Base-by-base conservation (phyloP, 495 filamentous ascomycete genomes). In the Daldinia grandis region DNA sequence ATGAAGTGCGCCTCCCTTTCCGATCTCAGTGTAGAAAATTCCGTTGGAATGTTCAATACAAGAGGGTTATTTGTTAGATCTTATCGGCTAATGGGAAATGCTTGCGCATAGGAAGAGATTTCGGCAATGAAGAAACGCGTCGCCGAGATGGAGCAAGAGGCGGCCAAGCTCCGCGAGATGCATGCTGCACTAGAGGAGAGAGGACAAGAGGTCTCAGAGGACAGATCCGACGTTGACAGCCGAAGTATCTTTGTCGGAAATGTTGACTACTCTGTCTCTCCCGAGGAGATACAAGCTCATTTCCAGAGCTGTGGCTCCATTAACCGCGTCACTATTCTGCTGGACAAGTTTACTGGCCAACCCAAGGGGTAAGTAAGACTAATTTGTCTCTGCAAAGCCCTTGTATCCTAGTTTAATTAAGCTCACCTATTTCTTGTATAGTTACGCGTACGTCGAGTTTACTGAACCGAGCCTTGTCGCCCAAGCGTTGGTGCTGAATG, bases 401-500 rank as follows among this genome's bases (percentile, higher is more conserved):
- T 56, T 19, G 10, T 35, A 17, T 44, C 84, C 53, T 44, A 21
- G 31, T 25, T 35, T 21, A 12, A 15, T 8, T 55, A 21, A 19
- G 31, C 61, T 62, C 7, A 61, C 24, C 24, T 50, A 8, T 50
- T 47, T n/a, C 33, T 31, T 35, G 76, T 77, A 74, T 80, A 98
- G 95, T 31, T 99, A 99, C 80, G 96, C 96, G 72, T 99, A 99
- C 80, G 96, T 99, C 62, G 96, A 99, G 79, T 99, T 99, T 74
- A 91, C 93, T 17, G 96, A 99, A 80, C 95, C 96, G 30, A 93
- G 89, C 78, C 85, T 97, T 31, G 94, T 99, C 61, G 92, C 92
- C 25, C 92, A 97, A 78, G 96, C 96, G 12, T 86, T 99, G 56
- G 93, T 97, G 17, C 82, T 99, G 69, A 98, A 99, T 75, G 96